phyloP scores from a whole-genome alignment of 108 stramenopile genomes.

The Aurantiochytrium sp. region DNA sequence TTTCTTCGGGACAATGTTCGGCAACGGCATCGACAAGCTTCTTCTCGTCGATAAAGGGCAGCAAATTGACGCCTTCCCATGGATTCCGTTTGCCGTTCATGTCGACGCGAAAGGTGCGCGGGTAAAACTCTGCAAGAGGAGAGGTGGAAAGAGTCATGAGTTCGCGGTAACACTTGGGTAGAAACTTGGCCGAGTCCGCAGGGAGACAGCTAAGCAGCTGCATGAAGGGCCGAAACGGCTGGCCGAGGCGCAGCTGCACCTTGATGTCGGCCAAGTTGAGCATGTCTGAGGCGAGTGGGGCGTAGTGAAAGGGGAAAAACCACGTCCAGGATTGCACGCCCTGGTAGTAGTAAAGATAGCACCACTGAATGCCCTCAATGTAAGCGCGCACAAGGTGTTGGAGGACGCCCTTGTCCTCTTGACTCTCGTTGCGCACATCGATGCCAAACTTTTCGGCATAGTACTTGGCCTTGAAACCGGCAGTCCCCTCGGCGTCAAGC shows the following conservation, averaged over 20 bases:
- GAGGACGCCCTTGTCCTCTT: slow-evolving; percentile 53
- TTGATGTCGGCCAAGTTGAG: slow-evolving; percentile 60
- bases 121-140: slow-evolving; percentile 78
- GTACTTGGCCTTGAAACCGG: slow-evolving; percentile 62
- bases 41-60: slow-evolving; percentile 96
- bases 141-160: slow-evolving; percentile 80
- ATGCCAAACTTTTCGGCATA: slow-evolving; percentile 83
- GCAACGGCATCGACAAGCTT: slow-evolving; percentile 69
- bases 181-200: slow-evolving; percentile 71
- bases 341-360: slow-evolving; percentile 86
- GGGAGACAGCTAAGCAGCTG: slow-evolving; percentile 94
- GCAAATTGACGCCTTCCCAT: slow-evolving; percentile 94
- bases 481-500: neutral
- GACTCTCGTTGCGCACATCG: slow-evolving; percentile 63
- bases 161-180: slow-evolving; percentile 72
- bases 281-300: slow-evolving; percentile 84
- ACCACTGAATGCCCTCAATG: slow-evolving; percentile 88
- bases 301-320: slow-evolving; percentile 93
- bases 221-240: slow-evolving; percentile 79
- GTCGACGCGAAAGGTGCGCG: slow-evolving; percentile 76
- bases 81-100: slow-evolving; percentile 97
- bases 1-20: slow-evolving; percentile 61
- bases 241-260: slow-evolving; percentile 27
- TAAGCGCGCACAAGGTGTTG: slow-evolving; percentile 71
- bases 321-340: slow-evolving; percentile 91